A percentile compares a stretch with the other conserved stretches of the same genome.
Evolutionary conservation across 2,329 filamentous ascomycete genomes (phyloP).

Genomic region (Phyllosticta citribraziliensis): DNA sequence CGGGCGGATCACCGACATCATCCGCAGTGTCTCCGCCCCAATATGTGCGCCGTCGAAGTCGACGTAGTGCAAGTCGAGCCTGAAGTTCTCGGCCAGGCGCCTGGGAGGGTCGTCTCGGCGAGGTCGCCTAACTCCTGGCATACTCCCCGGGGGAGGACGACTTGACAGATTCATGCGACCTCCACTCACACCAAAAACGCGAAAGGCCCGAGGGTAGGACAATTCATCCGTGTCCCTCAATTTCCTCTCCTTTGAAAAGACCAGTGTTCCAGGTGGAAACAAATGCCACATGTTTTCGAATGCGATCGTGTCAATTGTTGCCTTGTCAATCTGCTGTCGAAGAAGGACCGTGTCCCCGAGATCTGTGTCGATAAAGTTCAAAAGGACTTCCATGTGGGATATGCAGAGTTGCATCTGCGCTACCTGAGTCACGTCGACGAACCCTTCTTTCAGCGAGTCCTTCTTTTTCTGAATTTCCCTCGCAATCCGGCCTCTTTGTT

Average conservation of each 20-base stretch:
- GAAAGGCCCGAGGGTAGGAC: not conserved
- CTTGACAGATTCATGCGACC: not conserved
- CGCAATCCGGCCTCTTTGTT: not conserved
- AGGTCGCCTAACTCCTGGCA: not conserved
- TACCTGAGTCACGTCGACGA: no score
- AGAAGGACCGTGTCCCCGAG: not conserved
- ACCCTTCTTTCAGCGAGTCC: not conserved
- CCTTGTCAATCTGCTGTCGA: not conserved
- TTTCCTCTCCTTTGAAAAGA: slow-evolving; percentile 10
- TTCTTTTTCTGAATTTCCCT: not conserved
- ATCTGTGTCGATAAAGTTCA: not conserved
- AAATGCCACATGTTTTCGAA: slow-evolving; percentile 13
- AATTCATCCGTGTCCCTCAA: not conserved
- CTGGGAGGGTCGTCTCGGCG: not conserved
- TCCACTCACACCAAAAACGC: not conserved
- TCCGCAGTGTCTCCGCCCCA: slow-evolving; percentile 1
- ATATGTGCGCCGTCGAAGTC: slow-evolving; percentile 7
- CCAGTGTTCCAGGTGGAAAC: slow-evolving; percentile 7
- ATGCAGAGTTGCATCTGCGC: no score
- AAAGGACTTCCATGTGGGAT: not conserved
- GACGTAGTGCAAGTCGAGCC: not conserved
- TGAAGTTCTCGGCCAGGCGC: not conserved
- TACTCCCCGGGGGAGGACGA: not conserved
- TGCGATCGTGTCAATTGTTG: not conserved
- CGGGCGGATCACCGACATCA: slow-evolving; percentile 3